These are phyloP conservation scores for Hyparrhenia diplandra DNA, from an alignment of 176 grass and related monocot genomes.

Conservation along the genomic window DNA sequence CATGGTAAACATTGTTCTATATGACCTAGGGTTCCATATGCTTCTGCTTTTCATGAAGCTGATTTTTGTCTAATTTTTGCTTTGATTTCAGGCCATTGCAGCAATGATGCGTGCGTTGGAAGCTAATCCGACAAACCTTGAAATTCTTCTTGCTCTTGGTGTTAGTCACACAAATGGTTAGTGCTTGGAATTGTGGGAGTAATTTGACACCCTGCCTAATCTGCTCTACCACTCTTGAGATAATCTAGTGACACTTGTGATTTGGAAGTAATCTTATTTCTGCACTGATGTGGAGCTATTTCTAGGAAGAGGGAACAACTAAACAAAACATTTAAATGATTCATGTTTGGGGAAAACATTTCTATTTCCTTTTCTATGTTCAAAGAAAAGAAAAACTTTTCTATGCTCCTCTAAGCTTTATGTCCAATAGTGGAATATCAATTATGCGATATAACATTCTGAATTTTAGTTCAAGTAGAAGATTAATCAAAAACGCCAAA, in stretches of 20 bases:
- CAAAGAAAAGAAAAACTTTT: neutral
- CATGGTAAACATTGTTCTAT: constrained; percentile 12
- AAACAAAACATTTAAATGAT: neutral
- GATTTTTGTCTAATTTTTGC: neutral
- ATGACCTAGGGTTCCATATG: constrained; percentile 13
- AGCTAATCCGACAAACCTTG: constrained; percentile 90
- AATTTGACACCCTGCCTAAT: constrained; percentile 15
- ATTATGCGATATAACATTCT: constrained; percentile 5
- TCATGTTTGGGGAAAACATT: neutral
- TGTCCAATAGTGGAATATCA: constrained; percentile 22
- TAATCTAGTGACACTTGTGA: constrained; percentile 5
- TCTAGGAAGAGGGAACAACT: neutral
- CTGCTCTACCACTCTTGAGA: neutral
- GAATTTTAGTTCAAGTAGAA: constrained; percentile 11
- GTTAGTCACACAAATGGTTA: constrained; percentile 99
- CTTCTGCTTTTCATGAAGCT: neutral
- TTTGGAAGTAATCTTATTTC: constrained; percentile 18
- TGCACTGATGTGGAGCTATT: neutral
- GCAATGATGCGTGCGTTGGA: constrained; percentile 93
- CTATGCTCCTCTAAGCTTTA: constrained; percentile 2
- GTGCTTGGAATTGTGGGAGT: constrained; percentile 10
- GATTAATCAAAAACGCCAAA: neutral
- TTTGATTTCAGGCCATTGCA: constrained; percentile 73
- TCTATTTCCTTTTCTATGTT: constrained; percentile 7
- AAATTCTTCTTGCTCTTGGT: constrained; percentile 98